Evolutionary conservation across 352 stramenopile genomes (phyloP).

Genomic region (Pythium sukuiense): DNA sequence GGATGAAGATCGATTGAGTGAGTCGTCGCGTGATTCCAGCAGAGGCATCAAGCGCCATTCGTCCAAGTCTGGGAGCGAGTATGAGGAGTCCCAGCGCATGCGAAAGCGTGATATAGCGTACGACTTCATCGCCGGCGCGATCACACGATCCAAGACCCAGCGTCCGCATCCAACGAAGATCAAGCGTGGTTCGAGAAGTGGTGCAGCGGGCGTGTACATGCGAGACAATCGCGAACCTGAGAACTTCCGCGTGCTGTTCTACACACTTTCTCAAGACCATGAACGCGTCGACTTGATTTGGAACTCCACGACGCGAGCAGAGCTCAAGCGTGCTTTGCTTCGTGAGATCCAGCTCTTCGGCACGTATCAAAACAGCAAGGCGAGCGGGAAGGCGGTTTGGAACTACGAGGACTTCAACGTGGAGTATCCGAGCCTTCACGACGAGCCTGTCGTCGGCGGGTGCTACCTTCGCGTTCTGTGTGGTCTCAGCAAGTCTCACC

Average conservation of each 20-base stretch:
- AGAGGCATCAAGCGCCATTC: conserved; percentile 21
- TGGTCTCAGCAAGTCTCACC: conserved; percentile 22
- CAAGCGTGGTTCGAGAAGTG: conserved; percentile 25
- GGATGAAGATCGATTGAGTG: conserved; percentile 20
- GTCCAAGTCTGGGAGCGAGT: conserved; percentile 7
- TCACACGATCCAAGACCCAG: conserved; percentile 39
- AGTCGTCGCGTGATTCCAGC: conserved; percentile 16
- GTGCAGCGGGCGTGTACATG: conserved; percentile 9
- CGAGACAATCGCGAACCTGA: conserved; percentile 47
- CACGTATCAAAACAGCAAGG: conserved; percentile 66
- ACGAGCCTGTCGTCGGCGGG: conserved; percentile 87
- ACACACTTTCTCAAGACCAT: conserved; percentile 92
- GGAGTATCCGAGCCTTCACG: conserved; percentile 84
- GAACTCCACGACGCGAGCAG: conserved; percentile 88
- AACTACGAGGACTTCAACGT: conserved; percentile 96
- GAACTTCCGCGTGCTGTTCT: conserved; percentile 96
- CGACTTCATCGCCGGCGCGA: conserved; percentile 47
- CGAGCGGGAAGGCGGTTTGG: conserved; percentile 85
- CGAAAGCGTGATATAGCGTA: conserved; percentile 73
- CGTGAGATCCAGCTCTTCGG: conserved; percentile 83
- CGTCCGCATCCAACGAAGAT: conserved; percentile 28
- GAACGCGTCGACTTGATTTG: conserved; percentile 93
- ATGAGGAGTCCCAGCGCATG: conserved; percentile 33
- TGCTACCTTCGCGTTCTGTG: conserved; percentile 87
- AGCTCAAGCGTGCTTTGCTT: conserved; percentile 87